These are phyloP conservation scores for Pseudoscleropodium purum DNA, from an alignment of 225 moss, liverwort and hornwort species.

Conservation along the genomic window DNA sequence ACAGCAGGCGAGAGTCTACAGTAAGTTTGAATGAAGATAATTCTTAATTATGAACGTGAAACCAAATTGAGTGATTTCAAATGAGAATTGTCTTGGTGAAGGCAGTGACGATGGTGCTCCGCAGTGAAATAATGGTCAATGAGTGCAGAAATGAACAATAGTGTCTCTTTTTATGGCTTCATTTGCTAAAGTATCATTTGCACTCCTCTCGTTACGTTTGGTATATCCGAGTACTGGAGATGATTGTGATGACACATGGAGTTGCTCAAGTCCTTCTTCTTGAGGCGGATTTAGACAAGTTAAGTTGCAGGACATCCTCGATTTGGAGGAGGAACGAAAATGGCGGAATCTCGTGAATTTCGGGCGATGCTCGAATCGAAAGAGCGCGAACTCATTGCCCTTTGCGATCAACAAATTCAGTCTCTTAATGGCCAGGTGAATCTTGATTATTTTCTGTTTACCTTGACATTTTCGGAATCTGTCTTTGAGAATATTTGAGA, in stretches of 20 bases:
- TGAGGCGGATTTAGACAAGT: constrained; percentile 1
- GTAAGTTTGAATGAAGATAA: not conserved
- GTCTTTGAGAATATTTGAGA: not conserved
- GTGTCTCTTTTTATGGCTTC: not conserved
- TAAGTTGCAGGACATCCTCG: not conserved
- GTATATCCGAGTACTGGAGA: not conserved
- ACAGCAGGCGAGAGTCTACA: not conserved
- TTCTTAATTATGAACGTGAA: not conserved
- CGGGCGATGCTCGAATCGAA: constrained; percentile 35
- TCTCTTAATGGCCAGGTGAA: constrained; percentile 29
- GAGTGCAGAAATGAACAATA: not conserved
- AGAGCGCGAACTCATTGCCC: constrained; percentile 45
- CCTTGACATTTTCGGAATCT: not conserved
- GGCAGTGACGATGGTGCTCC: not conserved
- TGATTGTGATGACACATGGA: not conserved
- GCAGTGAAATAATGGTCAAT: not conserved
- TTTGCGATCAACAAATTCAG: constrained; percentile 49
- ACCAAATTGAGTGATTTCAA: not conserved
- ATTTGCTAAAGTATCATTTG: not conserved
- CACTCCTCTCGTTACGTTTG: not conserved
- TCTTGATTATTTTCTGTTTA: not conserved
- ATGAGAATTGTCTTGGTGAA: not conserved
- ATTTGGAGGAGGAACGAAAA: not conserved
- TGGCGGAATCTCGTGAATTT: constrained; percentile 45
- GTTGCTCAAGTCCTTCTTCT: not conserved